Conservation (phyloP, 2,329 filamentous ascomycete species). For the Phialophora macrospora region DNA sequence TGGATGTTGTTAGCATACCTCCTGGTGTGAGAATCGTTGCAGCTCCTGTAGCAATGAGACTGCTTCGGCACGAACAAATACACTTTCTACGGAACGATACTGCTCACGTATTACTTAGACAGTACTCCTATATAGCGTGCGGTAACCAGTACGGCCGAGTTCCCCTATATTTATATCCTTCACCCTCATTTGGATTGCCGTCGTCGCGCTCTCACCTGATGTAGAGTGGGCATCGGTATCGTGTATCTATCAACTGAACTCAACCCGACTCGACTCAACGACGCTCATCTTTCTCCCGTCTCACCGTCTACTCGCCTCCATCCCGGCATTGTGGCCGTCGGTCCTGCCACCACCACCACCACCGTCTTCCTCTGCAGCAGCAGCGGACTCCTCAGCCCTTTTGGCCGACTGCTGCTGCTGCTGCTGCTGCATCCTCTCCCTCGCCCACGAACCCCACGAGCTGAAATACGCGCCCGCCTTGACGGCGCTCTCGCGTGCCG, state of each 20-base stretch:
- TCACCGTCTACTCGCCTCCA: conserved; percentile 1
- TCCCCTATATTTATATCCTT: background rate
- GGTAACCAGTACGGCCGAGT: background rate
- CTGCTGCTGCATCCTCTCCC: conserved; percentile 42
- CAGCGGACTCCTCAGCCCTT: background rate
- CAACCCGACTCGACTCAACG: background rate
- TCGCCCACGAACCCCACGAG: conserved; percentile 67
- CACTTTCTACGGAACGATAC: background rate
- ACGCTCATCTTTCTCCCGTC: background rate
- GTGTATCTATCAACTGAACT: background rate
- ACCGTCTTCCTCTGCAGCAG: background rate
- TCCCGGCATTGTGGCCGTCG: background rate
- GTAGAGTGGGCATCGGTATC: background rate
- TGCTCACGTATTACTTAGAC: background rate
- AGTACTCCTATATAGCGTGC: background rate
- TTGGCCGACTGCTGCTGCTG: conserved; percentile 2
- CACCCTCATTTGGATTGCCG: background rate
- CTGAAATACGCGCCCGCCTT: conserved; percentile 67
- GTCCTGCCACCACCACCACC: background rate
- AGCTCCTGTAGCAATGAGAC: background rate
- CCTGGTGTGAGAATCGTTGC: background rate
- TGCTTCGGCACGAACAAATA: background rate
- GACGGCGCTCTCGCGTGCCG: conserved; percentile 58
- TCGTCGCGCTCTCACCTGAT: background rate
- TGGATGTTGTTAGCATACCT: background rate